These are phyloP conservation scores for Macrophomina tecta DNA, from an alignment of 2,329 filamentous ascomycete species.

Conservation along the genomic window DNA sequence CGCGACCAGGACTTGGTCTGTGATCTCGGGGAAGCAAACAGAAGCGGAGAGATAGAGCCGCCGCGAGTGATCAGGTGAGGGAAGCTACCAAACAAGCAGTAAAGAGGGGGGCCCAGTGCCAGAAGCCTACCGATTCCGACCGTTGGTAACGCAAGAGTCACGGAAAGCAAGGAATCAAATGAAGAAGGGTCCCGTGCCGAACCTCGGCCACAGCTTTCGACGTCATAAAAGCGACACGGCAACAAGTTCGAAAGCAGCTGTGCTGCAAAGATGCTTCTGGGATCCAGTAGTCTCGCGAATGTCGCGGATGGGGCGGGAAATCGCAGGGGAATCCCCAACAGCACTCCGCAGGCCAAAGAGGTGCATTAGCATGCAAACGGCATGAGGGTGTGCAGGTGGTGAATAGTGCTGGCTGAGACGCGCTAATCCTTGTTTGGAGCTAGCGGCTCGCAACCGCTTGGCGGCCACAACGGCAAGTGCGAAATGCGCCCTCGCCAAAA, in stretches of 20 bases:
- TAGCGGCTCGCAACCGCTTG: conserved; percentile 26
- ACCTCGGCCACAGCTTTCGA: not conserved
- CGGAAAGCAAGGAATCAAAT: conserved; percentile 9
- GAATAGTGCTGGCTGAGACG: not conserved
- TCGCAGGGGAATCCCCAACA: too few relatives aligned
- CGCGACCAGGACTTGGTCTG: conserved; percentile 18
- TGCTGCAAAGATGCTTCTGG: not conserved
- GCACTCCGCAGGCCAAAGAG: not conserved
- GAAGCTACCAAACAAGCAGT: not conserved
- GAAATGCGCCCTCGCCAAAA: conserved; percentile 26
- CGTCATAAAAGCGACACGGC: conserved; percentile 15
- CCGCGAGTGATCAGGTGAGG: conserved; percentile 3
- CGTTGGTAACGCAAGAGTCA: not conserved
- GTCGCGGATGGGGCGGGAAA: too few relatives aligned
- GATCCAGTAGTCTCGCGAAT: too few relatives aligned
- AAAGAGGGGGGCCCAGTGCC: not conserved
- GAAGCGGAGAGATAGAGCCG: conserved; percentile 10
- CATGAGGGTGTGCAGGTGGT: not conserved
- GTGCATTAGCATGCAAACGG: not conserved
- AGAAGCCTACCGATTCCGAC: not conserved
- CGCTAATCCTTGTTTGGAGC: not conserved
- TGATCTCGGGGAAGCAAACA: conserved; percentile 19
- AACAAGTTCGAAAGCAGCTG: not conserved
- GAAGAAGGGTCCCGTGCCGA: not conserved
- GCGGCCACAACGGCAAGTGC: conserved; percentile 20